Conservation (phyloP, 2,329 filamentous ascomycete species). For the Neofusicoccum cordaticola region DNA sequence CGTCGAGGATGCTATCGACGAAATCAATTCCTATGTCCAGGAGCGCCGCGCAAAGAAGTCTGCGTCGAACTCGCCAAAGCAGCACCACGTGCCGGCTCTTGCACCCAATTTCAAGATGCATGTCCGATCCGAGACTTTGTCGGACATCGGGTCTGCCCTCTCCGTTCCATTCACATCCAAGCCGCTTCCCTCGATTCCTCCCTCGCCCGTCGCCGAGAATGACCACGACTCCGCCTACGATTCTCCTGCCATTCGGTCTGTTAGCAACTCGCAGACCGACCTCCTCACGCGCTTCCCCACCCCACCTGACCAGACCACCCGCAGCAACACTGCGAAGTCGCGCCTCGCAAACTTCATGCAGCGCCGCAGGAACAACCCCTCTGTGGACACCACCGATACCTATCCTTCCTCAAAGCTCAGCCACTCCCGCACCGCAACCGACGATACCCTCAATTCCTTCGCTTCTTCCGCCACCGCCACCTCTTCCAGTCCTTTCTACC, state of each 20-base stretch:
- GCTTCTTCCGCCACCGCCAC: neutral
- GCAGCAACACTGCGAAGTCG: neutral
- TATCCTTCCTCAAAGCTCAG: neutral
- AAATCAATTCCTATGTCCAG: conserved; percentile 50
- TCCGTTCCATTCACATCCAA: conserved; percentile 34
- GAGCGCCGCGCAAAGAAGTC: conserved; percentile 38
- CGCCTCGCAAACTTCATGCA: neutral
- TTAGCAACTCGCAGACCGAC: neutral
- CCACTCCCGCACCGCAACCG: neutral
- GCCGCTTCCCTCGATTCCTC: neutral
- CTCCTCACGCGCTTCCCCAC: neutral
- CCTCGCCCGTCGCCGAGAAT: neutral
- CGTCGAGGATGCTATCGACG: conserved; percentile 46
- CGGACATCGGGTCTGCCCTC: conserved; percentile 48
- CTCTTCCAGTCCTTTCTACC: neutral
- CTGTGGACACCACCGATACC: neutral
- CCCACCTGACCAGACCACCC: neutral
- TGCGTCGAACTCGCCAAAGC: conserved; percentile 31
- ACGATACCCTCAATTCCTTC: neutral
- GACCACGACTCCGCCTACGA: neutral
- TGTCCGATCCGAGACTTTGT: conserved; percentile 48
- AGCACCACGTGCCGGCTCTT: conserved; percentile 46
- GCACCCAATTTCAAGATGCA: conserved; percentile 45
- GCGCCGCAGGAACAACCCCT: conserved; percentile 1
- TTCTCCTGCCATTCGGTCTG: neutral